phyloP scores from a whole-genome alignment of 2,329 filamentous ascomycete genomes.

The Aspergillus pseudoviridinutans region DNA sequence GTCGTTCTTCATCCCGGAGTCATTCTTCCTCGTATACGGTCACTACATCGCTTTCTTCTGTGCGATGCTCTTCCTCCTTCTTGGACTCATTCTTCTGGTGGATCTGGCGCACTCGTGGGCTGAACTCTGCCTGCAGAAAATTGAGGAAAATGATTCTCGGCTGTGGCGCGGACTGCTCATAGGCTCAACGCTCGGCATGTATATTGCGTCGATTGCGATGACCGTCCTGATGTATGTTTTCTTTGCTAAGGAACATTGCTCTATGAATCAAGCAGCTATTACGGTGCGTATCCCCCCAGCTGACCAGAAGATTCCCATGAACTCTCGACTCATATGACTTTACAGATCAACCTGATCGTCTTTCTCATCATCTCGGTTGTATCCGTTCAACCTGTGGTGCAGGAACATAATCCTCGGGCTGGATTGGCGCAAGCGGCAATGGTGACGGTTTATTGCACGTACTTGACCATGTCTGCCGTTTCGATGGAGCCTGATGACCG shows the following conservation, averaged over 20 bases:
- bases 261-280: slow-evolving; percentile 96
- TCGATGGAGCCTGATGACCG: slow-evolving; percentile 97
- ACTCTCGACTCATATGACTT: slow-evolving; percentile 13
- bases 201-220: slow-evolving; percentile 84
- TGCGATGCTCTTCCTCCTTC: slow-evolving; percentile 87
- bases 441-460: slow-evolving; percentile 97
- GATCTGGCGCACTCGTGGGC: slow-evolving; percentile 97
- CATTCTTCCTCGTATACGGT: slow-evolving; percentile 92
- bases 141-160: slow-evolving; percentile 80
- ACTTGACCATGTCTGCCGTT: slow-evolving; percentile 95
- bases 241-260: slow-evolving; percentile 76
- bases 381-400: slow-evolving; percentile 84
- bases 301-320: background rate
- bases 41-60: slow-evolving; percentile 86
- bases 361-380: slow-evolving; percentile 76
- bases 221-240: slow-evolving; percentile 96
- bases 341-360: slow-evolving; percentile 73
- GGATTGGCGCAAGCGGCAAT: slow-evolving; percentile 96
- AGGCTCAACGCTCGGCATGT: slow-evolving; percentile 91
- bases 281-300: slow-evolving; percentile 51
- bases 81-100: slow-evolving; percentile 87
- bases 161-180: slow-evolving; percentile 84
- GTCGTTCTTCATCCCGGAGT: slow-evolving; percentile 92
- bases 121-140: slow-evolving; percentile 90
- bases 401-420: slow-evolving; percentile 88